A percentile compares a stretch with the other conserved stretches of the same genome.
phyloP scores from a whole-genome alignment of 495 filamentous ascomycete species.

The Sphaerosporella brunnea region DNA sequence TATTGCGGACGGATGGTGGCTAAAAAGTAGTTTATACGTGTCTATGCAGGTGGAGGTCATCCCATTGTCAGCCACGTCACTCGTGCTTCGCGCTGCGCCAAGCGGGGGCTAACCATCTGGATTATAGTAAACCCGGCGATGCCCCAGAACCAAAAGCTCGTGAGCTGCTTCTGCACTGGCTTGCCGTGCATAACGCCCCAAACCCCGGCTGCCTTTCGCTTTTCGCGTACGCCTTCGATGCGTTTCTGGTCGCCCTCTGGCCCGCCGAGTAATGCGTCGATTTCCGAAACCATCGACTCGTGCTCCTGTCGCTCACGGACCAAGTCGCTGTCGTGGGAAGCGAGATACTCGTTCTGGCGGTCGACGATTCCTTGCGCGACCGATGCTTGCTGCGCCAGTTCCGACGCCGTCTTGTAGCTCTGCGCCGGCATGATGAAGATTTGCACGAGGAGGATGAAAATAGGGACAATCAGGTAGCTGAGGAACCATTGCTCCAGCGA shows the following conservation, averaged over 20 bases:
- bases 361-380: slow-evolving; percentile 53
- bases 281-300: slow-evolving; percentile 43
- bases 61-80: too few relatives aligned
- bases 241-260: slow-evolving; percentile 24
- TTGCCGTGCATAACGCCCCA: slow-evolving; percentile 77
- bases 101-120: slow-evolving; percentile 16
- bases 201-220: slow-evolving; percentile 38
- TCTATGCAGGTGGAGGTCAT: slow-evolving; percentile 33
- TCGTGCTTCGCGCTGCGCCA: neutral
- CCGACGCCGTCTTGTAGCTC: slow-evolving; percentile 79
- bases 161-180: slow-evolving; percentile 56
- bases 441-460: slow-evolving; percentile 50
- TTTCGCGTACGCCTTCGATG: slow-evolving; percentile 27
- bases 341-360: slow-evolving; percentile 7
- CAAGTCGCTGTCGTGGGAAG: slow-evolving; percentile 38
- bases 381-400: slow-evolving; percentile 58
- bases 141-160: slow-evolving; percentile 68
- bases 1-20: slow-evolving; percentile 81
- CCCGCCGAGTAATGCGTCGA: slow-evolving; percentile 56
- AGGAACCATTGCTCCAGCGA: slow-evolving; percentile 57
- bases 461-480: slow-evolving; percentile 54
- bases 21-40: slow-evolving; percentile 93
- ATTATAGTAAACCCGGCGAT: slow-evolving; percentile 61
- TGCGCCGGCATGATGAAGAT: slow-evolving; percentile 55
- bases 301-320: too few relatives aligned